These are phyloP conservation scores for Mitragyna speciosa DNA, from an alignment of 257 asterid genomes.

Conservation along the genomic window DNA sequence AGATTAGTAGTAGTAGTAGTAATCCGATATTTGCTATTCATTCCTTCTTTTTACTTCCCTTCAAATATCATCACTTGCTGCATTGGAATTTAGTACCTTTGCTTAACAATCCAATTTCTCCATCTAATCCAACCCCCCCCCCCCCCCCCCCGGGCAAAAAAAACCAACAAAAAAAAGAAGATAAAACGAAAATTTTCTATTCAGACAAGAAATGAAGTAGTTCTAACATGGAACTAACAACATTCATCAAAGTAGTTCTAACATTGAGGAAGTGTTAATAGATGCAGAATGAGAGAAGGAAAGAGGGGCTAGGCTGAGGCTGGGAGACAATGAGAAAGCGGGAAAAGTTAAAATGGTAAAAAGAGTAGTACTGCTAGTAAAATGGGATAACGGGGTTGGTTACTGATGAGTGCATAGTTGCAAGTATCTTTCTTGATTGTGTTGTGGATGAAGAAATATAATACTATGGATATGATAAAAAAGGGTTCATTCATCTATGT, in stretches of 20 bases:
- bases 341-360: neutral
- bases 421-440: slow-evolving; percentile 15
- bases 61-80: slow-evolving; percentile 18
- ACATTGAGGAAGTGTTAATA: neutral
- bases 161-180: neutral
- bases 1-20: neutral
- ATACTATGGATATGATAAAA: neutral
- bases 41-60: slow-evolving; percentile 14
- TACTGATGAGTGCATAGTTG: neutral
- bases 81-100: neutral
- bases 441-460: neutral
- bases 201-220: neutral
- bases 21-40: slow-evolving; percentile 21
- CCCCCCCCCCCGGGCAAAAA: neutral
- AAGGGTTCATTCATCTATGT: too few species aligned
- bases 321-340: neutral
- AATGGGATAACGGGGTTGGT: slow-evolving; percentile 2
- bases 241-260: neutral
- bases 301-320: neutral
- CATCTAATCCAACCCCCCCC: neutral
- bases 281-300: neutral
- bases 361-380: too few species aligned
- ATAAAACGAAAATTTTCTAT: neutral
- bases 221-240: neutral
- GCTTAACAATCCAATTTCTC: neutral